Evolutionary conservation across 2,329 filamentous ascomycete species (phyloP).

Genomic region (Aspergillus quadricinctus): DNA sequence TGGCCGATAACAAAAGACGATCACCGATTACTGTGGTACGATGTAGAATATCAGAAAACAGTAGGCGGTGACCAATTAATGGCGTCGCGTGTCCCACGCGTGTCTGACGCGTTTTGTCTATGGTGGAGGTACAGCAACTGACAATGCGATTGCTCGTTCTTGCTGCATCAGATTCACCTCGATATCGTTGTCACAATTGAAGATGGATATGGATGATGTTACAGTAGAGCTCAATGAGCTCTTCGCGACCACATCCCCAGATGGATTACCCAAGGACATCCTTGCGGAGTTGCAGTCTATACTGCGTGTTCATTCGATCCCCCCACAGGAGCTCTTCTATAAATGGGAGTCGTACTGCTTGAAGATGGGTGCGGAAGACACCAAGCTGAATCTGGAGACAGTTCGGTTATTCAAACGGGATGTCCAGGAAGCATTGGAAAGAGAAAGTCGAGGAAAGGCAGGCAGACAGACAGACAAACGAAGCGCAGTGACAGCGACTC

Average conservation of each 20-base stretch:
- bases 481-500: constrained; percentile 52
- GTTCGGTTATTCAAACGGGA: constrained; percentile 79
- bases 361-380: constrained; percentile 81
- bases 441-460: constrained; percentile 64
- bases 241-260: constrained; percentile 53
- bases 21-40: not conserved
- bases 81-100: constrained; percentile 5
- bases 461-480: constrained; percentile 60
- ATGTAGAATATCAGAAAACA: not conserved
- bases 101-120: not conserved
- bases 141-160: not conserved
- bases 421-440: constrained; percentile 77
- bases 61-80: constrained; percentile 8
- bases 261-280: constrained; percentile 69
- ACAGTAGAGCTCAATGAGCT: constrained; percentile 53
- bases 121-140: not conserved
- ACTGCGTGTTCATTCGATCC: constrained; percentile 74
- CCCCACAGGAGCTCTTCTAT: constrained; percentile 84
- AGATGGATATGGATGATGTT: constrained; percentile 45
- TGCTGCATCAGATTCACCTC: not conserved
- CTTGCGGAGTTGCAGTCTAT: constrained; percentile 79
- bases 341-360: constrained; percentile 99
- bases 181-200: not conserved
- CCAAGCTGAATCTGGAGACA: constrained; percentile 64
- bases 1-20: not conserved